A percentile compares a stretch with the other conserved stretches of the same genome.
Conservation (phyloP, 805 yeast genomes). For the Candida patagonica region DNA sequence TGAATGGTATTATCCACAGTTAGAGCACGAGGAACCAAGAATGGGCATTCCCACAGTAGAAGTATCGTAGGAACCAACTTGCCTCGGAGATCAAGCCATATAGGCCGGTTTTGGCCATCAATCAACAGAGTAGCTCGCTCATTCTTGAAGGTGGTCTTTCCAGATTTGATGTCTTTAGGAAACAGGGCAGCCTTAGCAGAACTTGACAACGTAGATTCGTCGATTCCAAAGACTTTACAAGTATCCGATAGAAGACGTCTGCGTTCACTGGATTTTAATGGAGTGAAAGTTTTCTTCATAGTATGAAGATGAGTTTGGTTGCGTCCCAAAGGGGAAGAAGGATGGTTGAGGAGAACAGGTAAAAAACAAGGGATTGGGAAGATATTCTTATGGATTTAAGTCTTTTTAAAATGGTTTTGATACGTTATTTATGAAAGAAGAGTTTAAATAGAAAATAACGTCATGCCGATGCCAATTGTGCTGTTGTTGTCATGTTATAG, state of each 20-base stretch:
- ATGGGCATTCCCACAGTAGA: slow-evolving; percentile 63
- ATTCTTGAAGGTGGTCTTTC: slow-evolving; percentile 45
- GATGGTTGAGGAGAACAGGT: too few species aligned
- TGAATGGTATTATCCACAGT: slow-evolving; percentile 72
- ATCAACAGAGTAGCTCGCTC: slow-evolving; percentile 56
- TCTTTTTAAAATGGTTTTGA: too few species aligned
- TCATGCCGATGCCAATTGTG: too few species aligned
- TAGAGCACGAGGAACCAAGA: slow-evolving; percentile 51
- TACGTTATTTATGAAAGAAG: too few species aligned
- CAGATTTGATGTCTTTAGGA: slow-evolving; percentile 50
- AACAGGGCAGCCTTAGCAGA: slow-evolving; percentile 35
- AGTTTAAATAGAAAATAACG: too few species aligned
- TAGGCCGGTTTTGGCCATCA: slow-evolving; percentile 54
- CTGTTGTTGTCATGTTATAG: too few species aligned
- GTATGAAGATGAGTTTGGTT: too few species aligned
- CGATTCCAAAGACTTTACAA: slow-evolving; percentile 30
- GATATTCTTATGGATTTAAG: too few species aligned
- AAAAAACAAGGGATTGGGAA: too few species aligned
- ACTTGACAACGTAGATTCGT: slow-evolving; percentile 32
- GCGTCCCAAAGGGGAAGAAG: too few species aligned
- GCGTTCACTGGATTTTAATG: slow-evolving; percentile 75
- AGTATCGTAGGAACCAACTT: slow-evolving; percentile 55
- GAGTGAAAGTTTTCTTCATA: slow-evolving; percentile 69
- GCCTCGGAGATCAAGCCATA: slow-evolving; percentile 46
- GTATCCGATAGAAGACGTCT: slow-evolving; percentile 41